These are phyloP conservation scores for Candida tammaniensis DNA, from an alignment of 805 yeast genomes.

Conservation along the genomic window DNA sequence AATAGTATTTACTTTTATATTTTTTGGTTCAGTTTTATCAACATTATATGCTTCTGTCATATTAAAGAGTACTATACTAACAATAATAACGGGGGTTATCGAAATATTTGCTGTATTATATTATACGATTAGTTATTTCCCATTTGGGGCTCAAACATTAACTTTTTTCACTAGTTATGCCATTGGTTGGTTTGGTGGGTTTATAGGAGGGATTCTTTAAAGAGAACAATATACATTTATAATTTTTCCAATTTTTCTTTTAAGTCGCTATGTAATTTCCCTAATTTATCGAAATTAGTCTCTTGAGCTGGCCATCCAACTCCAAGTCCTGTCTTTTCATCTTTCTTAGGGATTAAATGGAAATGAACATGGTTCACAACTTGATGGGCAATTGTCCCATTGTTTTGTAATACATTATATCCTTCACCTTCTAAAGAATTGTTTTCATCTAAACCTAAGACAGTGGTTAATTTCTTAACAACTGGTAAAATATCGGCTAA, in stretches of 20 bases:
- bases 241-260: conserved; percentile 19
- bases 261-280: conserved; percentile 62
- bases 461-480: conserved; percentile 79
- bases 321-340: conserved; percentile 66
- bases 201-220: conserved; percentile 41
- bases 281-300: conserved; percentile 72
- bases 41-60: conserved; percentile 76
- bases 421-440: conserved; percentile 64
- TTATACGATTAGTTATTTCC: conserved; percentile 90
- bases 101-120: conserved; percentile 87
- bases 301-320: conserved; percentile 95
- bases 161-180: conserved; percentile 47
- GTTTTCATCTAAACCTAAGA: conserved; percentile 61
- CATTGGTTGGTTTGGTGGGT: conserved; percentile 43
- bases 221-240: conserved; percentile 2
- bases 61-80: conserved; percentile 67
- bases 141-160: conserved; percentile 83
- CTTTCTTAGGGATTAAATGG: conserved; percentile 90
- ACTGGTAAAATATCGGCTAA: conserved; percentile 83
- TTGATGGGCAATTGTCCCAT: conserved; percentile 94
- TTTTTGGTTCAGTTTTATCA: conserved; percentile 72
- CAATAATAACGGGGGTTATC: conserved; percentile 68
- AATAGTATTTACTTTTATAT: conserved; percentile 74
- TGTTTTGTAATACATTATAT: conserved; percentile 88
- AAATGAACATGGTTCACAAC: conserved; percentile 94